Conservation (phyloP, 192 early-diverging fungal species). For the Backusella liffmaniae region DNA sequence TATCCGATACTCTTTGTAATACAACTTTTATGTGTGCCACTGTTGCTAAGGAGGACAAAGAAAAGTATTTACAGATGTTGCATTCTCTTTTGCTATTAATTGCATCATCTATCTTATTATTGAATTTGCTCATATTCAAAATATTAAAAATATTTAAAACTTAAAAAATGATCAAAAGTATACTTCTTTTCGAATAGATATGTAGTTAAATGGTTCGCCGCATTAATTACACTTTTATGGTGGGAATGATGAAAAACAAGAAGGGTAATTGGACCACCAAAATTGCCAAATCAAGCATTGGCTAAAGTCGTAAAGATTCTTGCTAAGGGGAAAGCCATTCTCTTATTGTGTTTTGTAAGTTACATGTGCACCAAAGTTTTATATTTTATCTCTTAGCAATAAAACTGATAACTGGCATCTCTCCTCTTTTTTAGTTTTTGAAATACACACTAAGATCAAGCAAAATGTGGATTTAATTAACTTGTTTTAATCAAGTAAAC, state of each 20-base stretch:
- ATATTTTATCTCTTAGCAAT: background rate
- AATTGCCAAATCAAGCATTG: background rate
- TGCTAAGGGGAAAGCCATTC: background rate
- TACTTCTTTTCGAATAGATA: background rate
- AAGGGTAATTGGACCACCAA: background rate
- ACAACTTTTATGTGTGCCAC: background rate
- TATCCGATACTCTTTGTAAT: background rate
- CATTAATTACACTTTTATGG: background rate
- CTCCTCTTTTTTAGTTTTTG: background rate
- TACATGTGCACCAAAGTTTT: no score
- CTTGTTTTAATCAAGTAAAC: background rate
- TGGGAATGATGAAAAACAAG: background rate
- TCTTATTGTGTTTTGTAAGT: background rate
- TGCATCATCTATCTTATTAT: background rate
- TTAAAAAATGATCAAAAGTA: background rate
- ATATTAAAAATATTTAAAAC: background rate
- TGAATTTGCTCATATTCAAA: background rate
- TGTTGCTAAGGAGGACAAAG: background rate
- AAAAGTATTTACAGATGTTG: background rate
- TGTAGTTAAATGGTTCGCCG: background rate
- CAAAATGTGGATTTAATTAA: background rate
- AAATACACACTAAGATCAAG: background rate
- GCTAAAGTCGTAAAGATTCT: background rate
- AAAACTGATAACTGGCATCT: background rate
- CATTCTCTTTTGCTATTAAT: background rate